Evolutionary conservation across 2,329 filamentous ascomycete genomes (phyloP).

Genomic region (Fusarium stilboides): DNA sequence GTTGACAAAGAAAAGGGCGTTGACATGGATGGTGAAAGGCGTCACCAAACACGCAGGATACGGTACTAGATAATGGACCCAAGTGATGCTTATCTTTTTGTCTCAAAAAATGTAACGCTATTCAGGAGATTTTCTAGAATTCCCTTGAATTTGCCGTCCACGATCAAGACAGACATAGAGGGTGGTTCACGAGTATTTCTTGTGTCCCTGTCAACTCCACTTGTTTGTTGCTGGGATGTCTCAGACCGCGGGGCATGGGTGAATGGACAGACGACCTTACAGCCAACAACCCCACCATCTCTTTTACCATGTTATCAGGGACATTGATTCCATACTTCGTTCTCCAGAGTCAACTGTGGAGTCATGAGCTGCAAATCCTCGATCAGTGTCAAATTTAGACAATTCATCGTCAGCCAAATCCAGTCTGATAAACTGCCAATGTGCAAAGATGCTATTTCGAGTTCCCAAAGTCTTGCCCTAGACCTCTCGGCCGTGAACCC

Average conservation of each 20-base stretch:
- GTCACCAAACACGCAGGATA: not conserved
- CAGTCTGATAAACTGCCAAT: not conserved
- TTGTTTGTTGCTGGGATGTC: slow-evolving; percentile 14
- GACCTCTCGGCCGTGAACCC: slow-evolving; percentile 11
- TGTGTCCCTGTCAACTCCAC: slow-evolving; percentile 6
- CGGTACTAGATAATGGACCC: not conserved
- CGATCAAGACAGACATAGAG: slow-evolving; percentile 24
- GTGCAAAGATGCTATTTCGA: not conserved
- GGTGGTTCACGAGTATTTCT: not conserved
- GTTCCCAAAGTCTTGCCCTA: slow-evolving; percentile 1
- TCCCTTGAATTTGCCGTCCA: slow-evolving; percentile 4
- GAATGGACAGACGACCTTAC: slow-evolving; percentile 5
- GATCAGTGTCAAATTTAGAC: not conserved
- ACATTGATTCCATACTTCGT: not conserved
- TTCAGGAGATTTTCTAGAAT: not conserved
- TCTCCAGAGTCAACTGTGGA: not conserved
- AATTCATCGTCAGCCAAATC: not conserved
- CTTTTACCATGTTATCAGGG: not conserved
- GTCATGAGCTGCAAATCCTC: not conserved
- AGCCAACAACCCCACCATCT: not conserved
- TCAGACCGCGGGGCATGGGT: slow-evolving; percentile 11
- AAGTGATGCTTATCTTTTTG: not conserved
- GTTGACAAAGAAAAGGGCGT: slow-evolving; percentile 40
- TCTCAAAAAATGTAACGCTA: not conserved
- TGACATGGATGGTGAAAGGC: not conserved